Base-by-base conservation (phyloP, 2,329 filamentous ascomycete species). In the Aciculosporium take region DNA sequence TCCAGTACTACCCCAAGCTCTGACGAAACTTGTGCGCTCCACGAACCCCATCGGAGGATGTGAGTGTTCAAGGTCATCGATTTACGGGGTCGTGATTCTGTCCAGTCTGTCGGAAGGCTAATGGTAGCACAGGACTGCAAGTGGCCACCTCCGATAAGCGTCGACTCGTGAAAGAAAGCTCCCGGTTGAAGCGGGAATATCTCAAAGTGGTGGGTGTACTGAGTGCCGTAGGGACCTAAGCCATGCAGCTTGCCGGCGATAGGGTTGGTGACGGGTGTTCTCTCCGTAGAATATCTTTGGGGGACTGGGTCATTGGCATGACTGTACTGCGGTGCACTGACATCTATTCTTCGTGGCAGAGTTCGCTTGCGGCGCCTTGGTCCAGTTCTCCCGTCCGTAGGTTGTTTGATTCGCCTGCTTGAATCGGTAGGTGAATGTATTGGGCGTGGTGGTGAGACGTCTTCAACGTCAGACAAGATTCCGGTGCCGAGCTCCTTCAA, bases 181-280 rank as follows among this genome's bases (percentile, higher is more conserved):
- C 68, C 69, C 6, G 56, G 50, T 30, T 71, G 67, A 24, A 81
- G 57, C 15, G 76, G 75, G 40, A 78, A 76, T 4, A 74, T 56
- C 35, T 79, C 74, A 46, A 81, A 81, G 50, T 81, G 69, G 27
- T 71, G 66, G 0, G 74, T 72, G 52, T 80, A 81, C 20, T 67
- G 64, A 1, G 72, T 74, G 1, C 76, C 76, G 52, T 74, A 78
- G 1, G 74, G 72, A 0, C 71, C 74, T 7, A 81, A 58, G 1
- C 75, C 74, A 9, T 54, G 49, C n/a, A 80, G 48, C 34, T 54
- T 64, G 34, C 46, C 49, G 3, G 48, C 47, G 7, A 55, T 49
- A 24, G 33, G 24, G 18, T 51, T 30, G 10, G 44, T 45, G 34
- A 37, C 32, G 3, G 41, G 23, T 18, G 50, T 50, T 5, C 41